phyloP scores from a whole-genome alignment of 495 filamentous ascomycete species.

The Cercophora sp. region DNA sequence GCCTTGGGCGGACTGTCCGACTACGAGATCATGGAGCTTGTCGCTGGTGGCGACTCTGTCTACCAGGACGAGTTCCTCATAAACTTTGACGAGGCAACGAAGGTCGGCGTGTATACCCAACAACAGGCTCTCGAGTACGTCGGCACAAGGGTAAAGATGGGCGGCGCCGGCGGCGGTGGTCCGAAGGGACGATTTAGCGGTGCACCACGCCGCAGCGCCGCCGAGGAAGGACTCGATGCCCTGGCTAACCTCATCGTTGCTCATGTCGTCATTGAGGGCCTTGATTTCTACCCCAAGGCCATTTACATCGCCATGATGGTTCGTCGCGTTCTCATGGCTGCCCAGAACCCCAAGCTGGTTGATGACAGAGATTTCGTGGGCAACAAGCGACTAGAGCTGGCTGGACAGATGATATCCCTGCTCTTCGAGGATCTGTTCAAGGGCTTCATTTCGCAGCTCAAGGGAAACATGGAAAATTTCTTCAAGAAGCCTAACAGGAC shows the following conservation, averaged over 20 bases:
- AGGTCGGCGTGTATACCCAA: constrained; percentile 78
- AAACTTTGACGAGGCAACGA: constrained; percentile 89
- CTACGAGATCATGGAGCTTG: constrained; percentile 84
- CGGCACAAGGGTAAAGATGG: constrained; percentile 79
- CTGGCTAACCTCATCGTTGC: constrained; percentile 87
- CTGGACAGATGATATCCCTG: constrained; percentile 88
- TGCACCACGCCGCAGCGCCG: constrained; percentile 58
- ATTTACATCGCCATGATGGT: constrained; percentile 96
- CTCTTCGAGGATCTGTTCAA: constrained; percentile 98
- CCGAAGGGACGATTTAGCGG: constrained; percentile 45
- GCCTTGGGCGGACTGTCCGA: constrained; percentile 93
- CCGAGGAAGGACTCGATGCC: constrained; percentile 86
- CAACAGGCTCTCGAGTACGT: constrained; percentile 93
- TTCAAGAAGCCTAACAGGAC: constrained; percentile 85
- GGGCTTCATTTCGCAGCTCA: constrained; percentile 80
- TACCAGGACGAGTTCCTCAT: constrained; percentile 93
- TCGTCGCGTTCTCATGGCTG: constrained; percentile 87
- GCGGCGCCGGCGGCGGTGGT: constrained; percentile 32
- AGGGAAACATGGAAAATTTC: constrained; percentile 87
- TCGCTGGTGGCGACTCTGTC: constrained; percentile 73
- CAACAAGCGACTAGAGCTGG: constrained; percentile 92
- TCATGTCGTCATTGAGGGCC: constrained; percentile 81
- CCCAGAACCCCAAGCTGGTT: constrained; percentile 78
- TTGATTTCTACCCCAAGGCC: constrained; percentile 93
- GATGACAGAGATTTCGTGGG: constrained; percentile 98